Percentiles rank a stretch among this genome's conserved stretches.
Conservation (phyloP, 2,329 filamentous ascomycete genomes). For the Emericellopsis atlantica region DNA sequence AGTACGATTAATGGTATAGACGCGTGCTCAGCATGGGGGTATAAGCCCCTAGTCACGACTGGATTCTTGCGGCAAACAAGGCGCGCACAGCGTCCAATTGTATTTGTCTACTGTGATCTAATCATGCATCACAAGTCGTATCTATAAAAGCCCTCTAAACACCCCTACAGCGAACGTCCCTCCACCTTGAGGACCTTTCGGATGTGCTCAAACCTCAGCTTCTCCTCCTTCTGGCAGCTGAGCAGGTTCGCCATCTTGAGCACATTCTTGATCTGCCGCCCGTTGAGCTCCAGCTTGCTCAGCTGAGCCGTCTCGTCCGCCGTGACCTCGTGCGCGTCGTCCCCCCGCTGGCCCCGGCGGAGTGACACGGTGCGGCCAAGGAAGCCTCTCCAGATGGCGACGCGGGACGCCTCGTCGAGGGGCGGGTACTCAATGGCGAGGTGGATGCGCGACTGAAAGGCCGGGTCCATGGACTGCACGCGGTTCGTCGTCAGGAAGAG, state of each 20-base stretch:
- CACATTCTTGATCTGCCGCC: slow-evolving; percentile 38
- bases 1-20: too few species aligned
- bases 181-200: slow-evolving; percentile 16
- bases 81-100: too few species aligned
- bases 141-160: too few species aligned
- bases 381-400: slow-evolving; percentile 26
- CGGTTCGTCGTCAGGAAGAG: slow-evolving; percentile 39
- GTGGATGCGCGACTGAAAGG: slow-evolving; percentile 34
- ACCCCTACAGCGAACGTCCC: slow-evolving; percentile 12
- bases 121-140: too few species aligned
- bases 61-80: too few species aligned
- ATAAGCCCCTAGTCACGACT: too few species aligned
- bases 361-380: slow-evolving; percentile 15
- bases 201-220: slow-evolving; percentile 14
- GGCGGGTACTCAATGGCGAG: slow-evolving; percentile 32
- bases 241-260: slow-evolving; percentile 22
- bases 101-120: too few species aligned
- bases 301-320: slow-evolving; percentile 20
- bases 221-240: slow-evolving; percentile 16
- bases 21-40: too few species aligned
- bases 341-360: slow-evolving; percentile 7
- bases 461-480: slow-evolving; percentile 30
- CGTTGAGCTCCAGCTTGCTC: slow-evolving; percentile 28
- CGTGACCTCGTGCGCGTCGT: slow-evolving; percentile 14
- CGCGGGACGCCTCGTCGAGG: slow-evolving; percentile 21